Evolutionary conservation across 2,329 filamentous ascomycete species (phyloP), one percentile per base, ranked within the genome.

Genomic region (Gaeumannomyces tritici): DNA sequence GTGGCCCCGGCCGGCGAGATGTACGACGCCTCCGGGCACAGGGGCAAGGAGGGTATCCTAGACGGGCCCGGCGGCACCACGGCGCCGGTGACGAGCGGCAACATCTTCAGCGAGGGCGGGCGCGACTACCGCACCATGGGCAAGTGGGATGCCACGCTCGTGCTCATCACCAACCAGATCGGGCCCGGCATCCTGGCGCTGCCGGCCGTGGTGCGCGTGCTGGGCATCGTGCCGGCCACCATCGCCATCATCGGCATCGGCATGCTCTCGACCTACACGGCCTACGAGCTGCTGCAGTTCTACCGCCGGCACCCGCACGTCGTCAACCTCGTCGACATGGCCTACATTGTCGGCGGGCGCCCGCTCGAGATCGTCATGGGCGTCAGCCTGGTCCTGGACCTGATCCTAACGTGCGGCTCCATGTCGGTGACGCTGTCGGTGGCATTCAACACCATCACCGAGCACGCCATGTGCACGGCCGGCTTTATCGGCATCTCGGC

Each of bases 111-210:
- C 58, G 58, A 42, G 58, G 58, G 58, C 26, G 58, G 58, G 13
- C 35, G 47, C 24, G 47, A 60, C 35, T 60, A 60, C 35, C 35
- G 58, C n/a, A 51, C 58, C 31, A 42, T 60, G 33, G 24, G 33
- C 24, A 35, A 27, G 15, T 60, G 58, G 58, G 47, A 51, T 35
- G 31, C 58, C 12, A 27, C 58, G 11, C 58, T 60, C 13, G 47
- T 60, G 24, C 58, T 60, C n/a, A 60, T 60, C 58, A 60, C 58
- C 24, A 60, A 60, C 58, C 58, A 60, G 58, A 18, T 60, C 33
- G 58, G 58, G 0, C 24, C 51, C 13, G 58, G 58, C 0, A 60
- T 60, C 58, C 58, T 60, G 5, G 58, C 35, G 8, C 58, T 60
- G 24, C 58, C 58, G 2, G 35, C 31, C 26, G 58, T 60, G 15